A percentile compares a stretch with the other conserved stretches of the same genome.
These are phyloP conservation scores for Calonectria leucothoes DNA, from an alignment of 2,329 filamentous ascomycete genomes.

Conservation along the genomic window DNA sequence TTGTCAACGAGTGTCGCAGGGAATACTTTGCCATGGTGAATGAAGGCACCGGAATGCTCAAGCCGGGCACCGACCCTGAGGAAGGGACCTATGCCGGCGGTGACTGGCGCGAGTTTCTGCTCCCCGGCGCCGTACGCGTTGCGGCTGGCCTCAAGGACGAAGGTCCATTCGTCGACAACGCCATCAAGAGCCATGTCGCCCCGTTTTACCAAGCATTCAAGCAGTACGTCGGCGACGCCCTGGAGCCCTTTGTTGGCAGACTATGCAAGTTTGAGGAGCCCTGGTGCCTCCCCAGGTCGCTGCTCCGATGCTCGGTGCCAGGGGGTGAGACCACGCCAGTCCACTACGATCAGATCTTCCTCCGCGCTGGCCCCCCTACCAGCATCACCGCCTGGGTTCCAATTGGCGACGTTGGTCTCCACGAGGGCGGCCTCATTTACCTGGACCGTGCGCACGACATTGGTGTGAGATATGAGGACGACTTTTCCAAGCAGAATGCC, in stretches of 20 bases:
- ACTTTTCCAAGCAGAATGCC: neutral
- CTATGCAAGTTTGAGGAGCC: slow-evolving; percentile 60
- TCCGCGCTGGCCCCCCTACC: slow-evolving; percentile 64
- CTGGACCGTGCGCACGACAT: slow-evolving; percentile 51
- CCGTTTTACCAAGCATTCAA: slow-evolving; percentile 63
- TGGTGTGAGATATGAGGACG: neutral
- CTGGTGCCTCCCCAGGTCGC: slow-evolving; percentile 48
- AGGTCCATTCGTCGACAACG: slow-evolving; percentile 47
- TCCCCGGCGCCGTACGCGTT: neutral
- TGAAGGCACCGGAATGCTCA: slow-evolving; percentile 63
- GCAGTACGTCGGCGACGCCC: slow-evolving; percentile 59
- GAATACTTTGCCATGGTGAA: slow-evolving; percentile 64
- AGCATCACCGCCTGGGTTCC: slow-evolving; percentile 68
- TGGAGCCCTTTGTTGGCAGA: slow-evolving; percentile 55
- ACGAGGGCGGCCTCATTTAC: slow-evolving; percentile 69
- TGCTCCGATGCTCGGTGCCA: slow-evolving; percentile 56
- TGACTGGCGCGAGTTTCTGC: neutral
- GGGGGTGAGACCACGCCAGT: slow-evolving; percentile 67
- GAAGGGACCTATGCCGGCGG: slow-evolving; percentile 59
- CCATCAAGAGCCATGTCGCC: slow-evolving; percentile 62
- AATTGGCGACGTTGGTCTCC: slow-evolving; percentile 63
- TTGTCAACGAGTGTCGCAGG: slow-evolving; percentile 62
- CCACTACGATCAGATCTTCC: slow-evolving; percentile 70
- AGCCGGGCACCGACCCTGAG: slow-evolving; percentile 60
- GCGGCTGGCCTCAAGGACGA: neutral